Conservation (phyloP, 2,329 filamentous ascomycete genomes). For the Fusarium sp. region DNA sequence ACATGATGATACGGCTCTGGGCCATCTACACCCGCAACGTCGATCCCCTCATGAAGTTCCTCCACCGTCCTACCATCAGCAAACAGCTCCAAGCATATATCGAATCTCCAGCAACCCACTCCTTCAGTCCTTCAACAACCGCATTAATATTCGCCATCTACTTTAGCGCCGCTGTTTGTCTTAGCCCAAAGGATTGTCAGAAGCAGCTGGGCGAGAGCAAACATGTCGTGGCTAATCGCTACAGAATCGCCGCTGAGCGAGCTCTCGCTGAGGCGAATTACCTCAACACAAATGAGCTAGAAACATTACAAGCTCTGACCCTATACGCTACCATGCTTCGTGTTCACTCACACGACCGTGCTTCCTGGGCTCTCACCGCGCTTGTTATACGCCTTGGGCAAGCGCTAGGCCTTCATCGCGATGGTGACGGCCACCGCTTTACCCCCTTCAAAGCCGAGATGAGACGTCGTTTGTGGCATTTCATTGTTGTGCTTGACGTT, state of each 20-base stretch:
- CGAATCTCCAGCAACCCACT: conserved; percentile 35
- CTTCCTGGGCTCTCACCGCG: conserved; percentile 60
- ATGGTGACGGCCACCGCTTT: conserved; percentile 56
- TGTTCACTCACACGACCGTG: conserved; percentile 54
- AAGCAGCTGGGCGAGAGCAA: conserved; percentile 54
- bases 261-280: conserved; percentile 61
- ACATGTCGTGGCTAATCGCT: conserved; percentile 50
- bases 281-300: conserved; percentile 58
- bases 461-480: conserved; percentile 74
- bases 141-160: conserved; percentile 62
- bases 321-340: conserved; percentile 61
- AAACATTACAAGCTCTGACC: conserved; percentile 59
- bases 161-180: conserved; percentile 57
- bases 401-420: conserved; percentile 60
- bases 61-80: conserved; percentile 60
- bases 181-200: conserved; percentile 52
- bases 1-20: conserved; percentile 57
- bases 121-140: conserved; percentile 47
- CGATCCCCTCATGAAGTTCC: conserved; percentile 61
- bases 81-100: conserved; percentile 49
- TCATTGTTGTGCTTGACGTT: conserved; percentile 74
- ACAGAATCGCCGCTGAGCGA: conserved; percentile 55
- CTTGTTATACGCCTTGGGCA: conserved; percentile 62
- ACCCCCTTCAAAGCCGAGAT: conserved; percentile 71
- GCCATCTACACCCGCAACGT: conserved; percentile 58